Evolutionary conservation across 495 filamentous ascomycete genomes (phyloP), one percentile per base, ranked within the genome.

Genomic region (Penicillium cinerascens): DNA sequence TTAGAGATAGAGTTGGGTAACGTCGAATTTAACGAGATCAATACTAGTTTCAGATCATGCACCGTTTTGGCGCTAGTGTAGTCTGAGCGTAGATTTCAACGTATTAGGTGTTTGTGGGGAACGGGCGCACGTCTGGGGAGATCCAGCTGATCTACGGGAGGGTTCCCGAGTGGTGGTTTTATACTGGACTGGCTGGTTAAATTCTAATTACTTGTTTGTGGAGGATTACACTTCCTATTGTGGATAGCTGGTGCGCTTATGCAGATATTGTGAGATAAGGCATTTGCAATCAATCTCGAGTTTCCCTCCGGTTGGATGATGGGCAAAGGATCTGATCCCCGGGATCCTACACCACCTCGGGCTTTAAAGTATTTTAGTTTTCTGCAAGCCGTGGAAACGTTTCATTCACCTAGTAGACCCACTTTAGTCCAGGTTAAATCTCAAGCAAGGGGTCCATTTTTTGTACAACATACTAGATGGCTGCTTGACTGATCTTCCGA

Each of bases 111-210:
- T 42, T 47, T 38, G 37, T 18, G 37, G 35, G 22, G 36, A 37
- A 38, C 20, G 1, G 26, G 22, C 10, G 1, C 22, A 2, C 22
- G 6, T 3, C 6, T 7, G 26, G 26, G 3, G 26, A 29, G 26
- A 29, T 29, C 9, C 26, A 39, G 13, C 35, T 29, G 23, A 16
- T 44, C 53, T 42, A 41, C 47, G 53, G 53, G 47, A 51, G 37
- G 22, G 20, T 42, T 56, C 23, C 53, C 53, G 53, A 56, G 42
- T 49, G 52, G 52, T 23, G 21, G 4, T 27, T 26, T 18, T 25
- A 37, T 18, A 2, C 46, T 22, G 23, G 35, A 39, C 22, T n/a
- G 6, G 20, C 22, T 11, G 10, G 45, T 27, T 48, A 20, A 23
- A 39, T 48, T 20, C 44, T 27, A 46, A 46, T n/a, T 43, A 13